Base-by-base conservation (phyloP, 169 alveolate genomes). In the Neospora caninum region DNA sequence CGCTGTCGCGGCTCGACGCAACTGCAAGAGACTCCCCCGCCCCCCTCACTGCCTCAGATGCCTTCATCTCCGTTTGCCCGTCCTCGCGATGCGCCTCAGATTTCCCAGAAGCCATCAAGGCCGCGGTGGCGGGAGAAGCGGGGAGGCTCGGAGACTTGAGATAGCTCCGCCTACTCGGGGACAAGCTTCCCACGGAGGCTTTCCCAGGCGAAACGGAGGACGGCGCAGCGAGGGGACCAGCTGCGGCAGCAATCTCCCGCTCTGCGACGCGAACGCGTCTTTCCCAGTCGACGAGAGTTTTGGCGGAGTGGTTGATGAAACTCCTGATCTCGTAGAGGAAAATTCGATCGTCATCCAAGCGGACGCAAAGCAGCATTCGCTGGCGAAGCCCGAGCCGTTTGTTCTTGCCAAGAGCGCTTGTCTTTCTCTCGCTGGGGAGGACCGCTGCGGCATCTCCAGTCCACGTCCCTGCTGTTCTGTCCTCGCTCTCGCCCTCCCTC, bases 321-420 rank as follows among this genome's bases (percentile, higher is more conserved):
- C 89, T 39, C 41, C 89, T 38, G n/a, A 82, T 82, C 64, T 82
- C 89, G 31, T 82, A 82, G 2, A 82, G 36, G 39, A 82, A 39
- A 20, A 82, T 29, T 22, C 89, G 22, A 38, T 42, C 89, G 67
- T 82, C 89, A 0, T 82, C 69, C 31, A 82, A 49, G 25, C 89
- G 89, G 38, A 82, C 89, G 67, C 89, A 38, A 29, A 82, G 67
- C 20, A 82, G 89, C 89, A 82, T 36, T 4, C 89, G 27, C 89
- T 82, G 89, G 31, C 89, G 22, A 18, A 82, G 29, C n/a, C 67
- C 69, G 67, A 42, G 41, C 34, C 69, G 89, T 18, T 36, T 36
- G 54, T 18, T 36, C 34, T 82, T 25, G 4, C 49, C 88, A n/a
- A n/a, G n/a, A n/a, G n/a, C 54, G n/a, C 69, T 6, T 41, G 34